Base-by-base conservation (phyloP, 2,329 filamentous ascomycete genomes). In the Neopestalotiopsis rosae region DNA sequence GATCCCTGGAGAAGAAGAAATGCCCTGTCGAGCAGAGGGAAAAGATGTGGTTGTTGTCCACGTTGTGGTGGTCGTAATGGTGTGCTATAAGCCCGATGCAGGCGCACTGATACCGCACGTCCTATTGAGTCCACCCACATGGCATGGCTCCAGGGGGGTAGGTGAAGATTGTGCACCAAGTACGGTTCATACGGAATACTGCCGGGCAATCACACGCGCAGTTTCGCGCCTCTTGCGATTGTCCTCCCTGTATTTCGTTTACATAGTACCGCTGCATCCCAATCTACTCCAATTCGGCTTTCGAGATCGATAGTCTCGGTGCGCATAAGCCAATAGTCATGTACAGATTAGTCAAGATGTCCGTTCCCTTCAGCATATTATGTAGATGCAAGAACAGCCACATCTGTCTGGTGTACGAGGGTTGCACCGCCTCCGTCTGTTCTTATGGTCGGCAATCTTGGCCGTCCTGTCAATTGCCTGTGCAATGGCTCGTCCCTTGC, bases 41-140 rank as follows among this genome's bases (percentile, higher is more conserved):
- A 52, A 52, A 52, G 45, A 20, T 52, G 45, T 52, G 45, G 45
- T n/a, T 52, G 42, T 49, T 13, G 17, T n/a, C 17, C 45, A 52
- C 45, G 45, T 52, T 52, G 45, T 59, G 5, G 30, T 34, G 13
- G n/a, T 59, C 57, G 57, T 59, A 30, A 59, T 34, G 30, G 57
- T 59, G 57, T 30, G 57, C 24, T 59, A 59, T 59, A 59, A 59
- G 57, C 57, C 57, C 57, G 57, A 30, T 34, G 57, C 57, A 59
- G 17, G 24, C 57, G 30, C 57, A 59, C 30, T 59, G 57, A 52
- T 52, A 52, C 45, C 24, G 45, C 45, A 52, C 45, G 45, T 52
- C 45, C 45, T 52, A 52, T 52, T 24, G 20, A 52, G 45, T 52
- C 45, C 45, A 52, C 45, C 45, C 45, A 52, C 45, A 52, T 52